Evolutionary conservation across 2,329 filamentous ascomycete species (phyloP).

Genomic region (Pseudodiploospora longispora): DNA sequence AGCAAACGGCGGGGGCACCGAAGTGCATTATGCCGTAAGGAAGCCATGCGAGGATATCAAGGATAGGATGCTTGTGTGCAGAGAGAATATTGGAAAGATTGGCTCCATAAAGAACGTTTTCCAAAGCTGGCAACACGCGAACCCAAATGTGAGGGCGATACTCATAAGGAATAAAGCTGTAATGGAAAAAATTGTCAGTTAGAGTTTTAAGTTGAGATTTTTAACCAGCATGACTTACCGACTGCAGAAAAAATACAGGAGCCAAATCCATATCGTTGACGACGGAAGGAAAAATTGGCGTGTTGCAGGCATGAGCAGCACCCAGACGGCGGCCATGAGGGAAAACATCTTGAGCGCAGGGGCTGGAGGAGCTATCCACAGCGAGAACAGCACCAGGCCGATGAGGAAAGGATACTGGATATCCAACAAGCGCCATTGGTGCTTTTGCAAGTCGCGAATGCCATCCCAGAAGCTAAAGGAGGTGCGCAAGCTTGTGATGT

Average conservation of each 20-base stretch:
- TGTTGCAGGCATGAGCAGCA: slow-evolving; percentile 74
- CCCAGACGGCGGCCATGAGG: slow-evolving; percentile 56
- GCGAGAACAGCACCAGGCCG: slow-evolving; percentile 69
- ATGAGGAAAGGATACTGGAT: slow-evolving; percentile 73
- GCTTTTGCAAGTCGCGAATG: slow-evolving; percentile 63
- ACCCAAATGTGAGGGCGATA: slow-evolving; percentile 94
- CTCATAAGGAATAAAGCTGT: slow-evolving; percentile 78
- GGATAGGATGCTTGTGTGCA: slow-evolving; percentile 71
- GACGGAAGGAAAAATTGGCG: slow-evolving; percentile 88
- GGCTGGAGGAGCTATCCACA: slow-evolving; percentile 75
- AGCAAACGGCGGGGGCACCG: slow-evolving; percentile 72
- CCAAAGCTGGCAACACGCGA: slow-evolving; percentile 83
- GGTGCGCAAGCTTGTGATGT: slow-evolving; percentile 68
- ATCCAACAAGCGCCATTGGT: slow-evolving; percentile 77
- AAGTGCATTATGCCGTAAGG: slow-evolving; percentile 92
- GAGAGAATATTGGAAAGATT: slow-evolving; percentile 95
- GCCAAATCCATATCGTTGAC: slow-evolving; percentile 74
- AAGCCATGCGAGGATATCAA: slow-evolving; percentile 87
- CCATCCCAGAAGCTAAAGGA: slow-evolving; percentile 78
- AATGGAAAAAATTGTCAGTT: background rate
- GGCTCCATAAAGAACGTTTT: slow-evolving; percentile 93
- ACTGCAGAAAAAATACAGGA: slow-evolving; percentile 87
- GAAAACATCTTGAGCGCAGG: slow-evolving; percentile 70
- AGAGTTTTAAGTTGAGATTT: slow-evolving; percentile 1
- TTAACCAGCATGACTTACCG: slow-evolving; percentile 54